phyloP scores from a whole-genome alignment of 257 asterid species.

The Avicennia marina region DNA sequence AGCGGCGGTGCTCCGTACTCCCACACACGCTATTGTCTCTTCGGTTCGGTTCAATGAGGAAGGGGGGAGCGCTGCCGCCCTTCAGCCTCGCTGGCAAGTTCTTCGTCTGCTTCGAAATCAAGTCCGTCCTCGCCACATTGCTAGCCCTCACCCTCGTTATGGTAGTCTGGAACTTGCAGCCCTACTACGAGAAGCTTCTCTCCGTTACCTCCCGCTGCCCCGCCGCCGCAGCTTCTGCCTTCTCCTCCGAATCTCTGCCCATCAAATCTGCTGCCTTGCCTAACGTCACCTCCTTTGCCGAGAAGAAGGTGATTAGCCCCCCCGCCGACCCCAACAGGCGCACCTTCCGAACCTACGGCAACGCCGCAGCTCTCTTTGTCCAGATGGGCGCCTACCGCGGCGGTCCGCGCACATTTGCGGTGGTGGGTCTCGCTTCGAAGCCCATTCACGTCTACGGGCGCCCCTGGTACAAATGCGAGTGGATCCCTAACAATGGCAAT shows the following conservation, averaged over 20 bases:
- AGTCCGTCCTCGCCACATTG: conserved; percentile 52
- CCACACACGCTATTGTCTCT: too few relatives aligned
- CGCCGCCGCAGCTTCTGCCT: conserved; percentile 13
- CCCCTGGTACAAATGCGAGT: conserved; percentile 79
- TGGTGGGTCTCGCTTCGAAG: conserved; percentile 76
- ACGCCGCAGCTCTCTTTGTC: conserved; percentile 72
- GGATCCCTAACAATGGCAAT: conserved; percentile 51
- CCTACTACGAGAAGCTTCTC: conserved; percentile 48
- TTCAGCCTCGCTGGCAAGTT: conserved; percentile 33
- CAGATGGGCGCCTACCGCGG: conserved; percentile 96
- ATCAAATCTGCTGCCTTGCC: background rate
- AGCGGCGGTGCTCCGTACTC: too few relatives aligned
- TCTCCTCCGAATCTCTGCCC: conserved; percentile 2
- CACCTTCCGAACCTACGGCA: conserved; percentile 55
- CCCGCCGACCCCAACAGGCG: conserved; percentile 54
- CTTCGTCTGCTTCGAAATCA: conserved; percentile 53
- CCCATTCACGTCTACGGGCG: conserved; percentile 67
- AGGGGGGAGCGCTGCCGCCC: conserved; percentile 38
- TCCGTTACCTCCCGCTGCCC: conserved; percentile 36
- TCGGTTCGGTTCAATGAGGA: conserved; percentile 40
- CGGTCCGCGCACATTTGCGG: conserved; percentile 63
- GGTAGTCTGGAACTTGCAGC: conserved; percentile 58
- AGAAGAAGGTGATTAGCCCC: conserved; percentile 26
- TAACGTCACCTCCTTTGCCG: background rate
- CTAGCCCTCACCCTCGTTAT: conserved; percentile 43